phyloP scores from a whole-genome alignment of 306 rosid species.

The Coriaria nepalensis region DNA sequence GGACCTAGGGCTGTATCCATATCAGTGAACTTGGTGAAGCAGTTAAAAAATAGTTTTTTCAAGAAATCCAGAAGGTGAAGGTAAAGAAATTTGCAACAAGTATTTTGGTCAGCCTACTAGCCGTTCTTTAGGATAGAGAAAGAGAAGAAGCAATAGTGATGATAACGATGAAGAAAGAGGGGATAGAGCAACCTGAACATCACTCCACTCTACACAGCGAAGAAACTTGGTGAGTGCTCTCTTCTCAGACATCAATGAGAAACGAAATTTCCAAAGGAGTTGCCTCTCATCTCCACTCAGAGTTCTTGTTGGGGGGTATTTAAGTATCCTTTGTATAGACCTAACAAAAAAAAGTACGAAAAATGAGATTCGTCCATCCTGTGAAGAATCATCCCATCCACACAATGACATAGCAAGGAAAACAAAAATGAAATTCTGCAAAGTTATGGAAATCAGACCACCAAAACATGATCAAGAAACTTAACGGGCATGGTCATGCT shows the following conservation, averaged over 20 bases:
- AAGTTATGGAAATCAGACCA: no score
- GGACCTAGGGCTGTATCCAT: no score
- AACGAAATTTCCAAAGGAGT: constrained; percentile 95
- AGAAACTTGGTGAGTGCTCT: constrained; percentile 97
- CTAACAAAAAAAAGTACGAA: constrained; percentile 23
- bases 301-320: constrained; percentile 94
- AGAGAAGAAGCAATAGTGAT: background rate
- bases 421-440: background rate
- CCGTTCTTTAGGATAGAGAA: constrained; percentile 2
- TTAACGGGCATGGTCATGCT: no score
- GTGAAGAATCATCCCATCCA: background rate
- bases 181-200: constrained; percentile 55
- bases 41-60: no score
- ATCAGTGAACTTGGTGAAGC: no score
- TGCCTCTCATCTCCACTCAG: constrained; percentile 97
- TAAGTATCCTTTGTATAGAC: constrained; percentile 77
- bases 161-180: background rate
- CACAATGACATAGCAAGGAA: background rate
- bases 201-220: constrained; percentile 98
- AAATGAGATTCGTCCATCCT: no score
- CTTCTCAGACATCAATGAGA: constrained; percentile 97
- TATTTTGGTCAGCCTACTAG: no score
- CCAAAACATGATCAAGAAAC: no score
- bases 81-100: no score
- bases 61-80: no score